Evolutionary conservation across 495 filamentous ascomycete species (phyloP), one percentile per base, ranked within the genome.

Genomic region (Elasticomyces elasticus): DNA sequence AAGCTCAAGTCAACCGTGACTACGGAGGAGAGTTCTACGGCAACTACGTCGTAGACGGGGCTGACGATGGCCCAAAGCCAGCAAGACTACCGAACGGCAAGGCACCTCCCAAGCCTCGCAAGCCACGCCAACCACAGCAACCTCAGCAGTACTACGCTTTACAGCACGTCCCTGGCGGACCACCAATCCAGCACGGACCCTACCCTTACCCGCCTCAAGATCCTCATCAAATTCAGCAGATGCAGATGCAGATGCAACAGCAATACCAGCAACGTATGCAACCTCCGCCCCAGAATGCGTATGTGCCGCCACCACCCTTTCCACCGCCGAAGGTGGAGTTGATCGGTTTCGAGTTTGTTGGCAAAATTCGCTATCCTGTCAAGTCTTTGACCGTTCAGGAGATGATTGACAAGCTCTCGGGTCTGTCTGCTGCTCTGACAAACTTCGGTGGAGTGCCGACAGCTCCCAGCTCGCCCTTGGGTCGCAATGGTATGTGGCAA

Each of bases 61-160:
- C 55, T 24, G 51, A 59, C 1, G 52, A 51, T 12, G 27, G 48
- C 22, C 47, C 26, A 24, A 35, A 49, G 31, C 5, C 23, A 40
- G 40, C 19, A n/a, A n/a, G n/a, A n/a, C n/a, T n/a, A n/a, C n/a
- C n/a, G n/a, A n/a, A n/a, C n/a, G n/a, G n/a, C 51, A 54, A 54
- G 25, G 52, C 52, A 22, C 5, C 25, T 19, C 13, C 33, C 15
- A 40, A 50, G 20, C 26, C 54, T 9, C 54, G 37, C 1, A 22
- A 58, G 41, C 46, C 10, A 27, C 24, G n/a, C 15, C 13, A 5
- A 30, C 12, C 52, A 55, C 2, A 26, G 19, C 55, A 9, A 15
- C 45, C 53, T 49, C 53, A 49, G 12, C 53, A 55, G 1, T 38
- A n/a, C n/a, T n/a, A n/a, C n/a, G n/a, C n/a, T n/a, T n/a, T n/a